These are phyloP conservation scores for Elongisporangium prolatum DNA, from an alignment of 352 stramenopile genomes.

Conservation along the genomic window DNA sequence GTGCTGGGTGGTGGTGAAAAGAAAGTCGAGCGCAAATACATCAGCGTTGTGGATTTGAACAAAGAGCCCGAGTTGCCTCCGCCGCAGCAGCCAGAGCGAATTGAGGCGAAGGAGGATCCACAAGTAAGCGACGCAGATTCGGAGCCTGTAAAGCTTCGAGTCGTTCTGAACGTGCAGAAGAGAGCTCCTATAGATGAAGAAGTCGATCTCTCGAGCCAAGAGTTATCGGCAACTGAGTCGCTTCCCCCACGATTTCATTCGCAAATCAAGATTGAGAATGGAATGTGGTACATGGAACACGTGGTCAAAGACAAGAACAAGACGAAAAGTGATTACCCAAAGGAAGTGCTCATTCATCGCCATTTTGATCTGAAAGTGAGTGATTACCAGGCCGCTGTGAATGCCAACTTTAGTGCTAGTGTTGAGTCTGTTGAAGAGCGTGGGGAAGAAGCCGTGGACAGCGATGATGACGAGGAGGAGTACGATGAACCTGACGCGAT, in stretches of 20 bases:
- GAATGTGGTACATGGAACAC: slow-evolving; percentile 33
- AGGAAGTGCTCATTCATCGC: slow-evolving; percentile 47
- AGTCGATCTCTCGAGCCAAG: slow-evolving; percentile 8
- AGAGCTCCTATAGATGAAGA: slow-evolving; percentile 13
- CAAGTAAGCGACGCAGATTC: slow-evolving; percentile 12
- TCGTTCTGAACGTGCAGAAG: slow-evolving; percentile 18
- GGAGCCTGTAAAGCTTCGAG: slow-evolving; percentile 13
- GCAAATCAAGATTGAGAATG: slow-evolving; percentile 37
- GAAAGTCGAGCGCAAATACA: slow-evolving; percentile 77
- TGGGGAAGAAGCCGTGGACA: slow-evolving; percentile 32
- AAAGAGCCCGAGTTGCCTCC: slow-evolving; percentile 14
- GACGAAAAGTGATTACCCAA: slow-evolving; percentile 4
- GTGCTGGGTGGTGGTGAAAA: slow-evolving; percentile 72
- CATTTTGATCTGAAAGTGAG: slow-evolving; percentile 50
- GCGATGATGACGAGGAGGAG: slow-evolving; percentile 47
- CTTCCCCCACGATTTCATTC: slow-evolving; percentile 26
- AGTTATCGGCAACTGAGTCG: slow-evolving; percentile 11
- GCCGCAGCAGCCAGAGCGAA: slow-evolving; percentile 4
- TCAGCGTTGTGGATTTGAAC: slow-evolving; percentile 53
- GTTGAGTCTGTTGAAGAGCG: slow-evolving; percentile 37
- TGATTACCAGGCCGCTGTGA: slow-evolving; percentile 27
- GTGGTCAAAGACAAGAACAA: slow-evolving; percentile 7
- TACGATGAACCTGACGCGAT: slow-evolving; percentile 42
- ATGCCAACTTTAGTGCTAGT: slow-evolving; percentile 28
- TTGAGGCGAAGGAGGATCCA: slow-evolving; percentile 3